phyloP scores from a whole-genome alignment of 768 basidiomycete species.

The Suillus cothurnatus region DNA sequence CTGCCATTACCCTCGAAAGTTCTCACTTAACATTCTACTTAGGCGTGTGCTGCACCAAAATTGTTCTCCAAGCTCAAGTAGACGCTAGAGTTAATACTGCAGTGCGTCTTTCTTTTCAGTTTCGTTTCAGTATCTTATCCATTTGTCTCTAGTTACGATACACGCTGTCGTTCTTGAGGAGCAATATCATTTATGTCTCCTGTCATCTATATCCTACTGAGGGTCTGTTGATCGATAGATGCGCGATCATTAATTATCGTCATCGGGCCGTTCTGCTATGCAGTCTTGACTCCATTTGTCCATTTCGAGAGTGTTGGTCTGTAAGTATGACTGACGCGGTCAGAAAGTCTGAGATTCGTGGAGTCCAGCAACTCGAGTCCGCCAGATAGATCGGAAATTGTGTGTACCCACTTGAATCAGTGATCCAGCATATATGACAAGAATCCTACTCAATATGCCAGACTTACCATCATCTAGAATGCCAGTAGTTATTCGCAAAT shows the following conservation, averaged over 20 bases:
- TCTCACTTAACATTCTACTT: constrained; percentile 18
- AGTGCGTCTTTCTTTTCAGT: not conserved
- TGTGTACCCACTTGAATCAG: no score
- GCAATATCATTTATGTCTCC: constrained; percentile 2
- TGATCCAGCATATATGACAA: no score
- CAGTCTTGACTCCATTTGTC: not conserved
- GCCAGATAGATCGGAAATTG: no score
- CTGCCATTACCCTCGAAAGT: not conserved
- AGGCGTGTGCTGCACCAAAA: constrained; percentile 70
- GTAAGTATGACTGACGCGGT: not conserved
- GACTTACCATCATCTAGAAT: no score
- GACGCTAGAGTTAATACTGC: constrained; percentile 3
- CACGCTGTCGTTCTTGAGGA: not conserved
- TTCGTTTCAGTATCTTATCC: not conserved
- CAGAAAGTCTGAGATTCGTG: no score
- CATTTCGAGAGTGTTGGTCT: not conserved
- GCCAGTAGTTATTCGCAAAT: no score
- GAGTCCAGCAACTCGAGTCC: no score
- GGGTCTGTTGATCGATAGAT: not conserved
- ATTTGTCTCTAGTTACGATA: not conserved
- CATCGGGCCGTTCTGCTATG: not conserved
- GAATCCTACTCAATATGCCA: no score
- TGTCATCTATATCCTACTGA: not conserved
- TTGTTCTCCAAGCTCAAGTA: constrained; percentile 73
- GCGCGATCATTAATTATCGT: not conserved